Base-by-base conservation (phyloP, 2,329 filamentous ascomycete species). In the Pseudopithomyces maydicus region DNA sequence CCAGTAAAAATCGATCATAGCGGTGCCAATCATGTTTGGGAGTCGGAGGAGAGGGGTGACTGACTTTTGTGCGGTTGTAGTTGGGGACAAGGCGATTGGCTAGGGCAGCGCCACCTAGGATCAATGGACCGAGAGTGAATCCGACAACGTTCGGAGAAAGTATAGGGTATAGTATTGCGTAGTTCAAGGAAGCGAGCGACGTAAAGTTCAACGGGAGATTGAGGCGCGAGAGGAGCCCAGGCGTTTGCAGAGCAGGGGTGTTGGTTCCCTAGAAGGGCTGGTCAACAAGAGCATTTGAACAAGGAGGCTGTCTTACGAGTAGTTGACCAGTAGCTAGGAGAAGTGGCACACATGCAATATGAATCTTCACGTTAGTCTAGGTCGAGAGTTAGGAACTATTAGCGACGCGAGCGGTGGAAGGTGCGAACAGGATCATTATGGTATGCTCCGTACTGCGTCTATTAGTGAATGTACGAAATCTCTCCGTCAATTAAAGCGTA, bases 61-160 rank as follows among this genome's bases (percentile, higher is more conserved):
- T 19, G 22, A 83, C 84, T 6, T 79, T 67, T 77, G 69, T 76
- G 74, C 32, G 82, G 84, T 73, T 85, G 82, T 50, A 85, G 81
- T 42, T 83, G 78, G 43, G 88, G 83, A 53, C 92, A 78, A 71
- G 80, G 66, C 90, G 85, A 76, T 97, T 96, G 58, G 86, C 85
- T 55, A 85, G 85, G 2, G 90, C 90, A 12, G 91, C 89, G 54
- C 85, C 86, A 32, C 79, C 88, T 29, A 97, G 78, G 61, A 97
- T 87, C 26, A 97, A 79, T 1, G 90, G 85, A 3, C 90, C 87
- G 35, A 96, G 80, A 17, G 89, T 79, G 7, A 85, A 86, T 51
- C 95, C 94, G 2, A 94, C 95, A 1, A 97, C 88, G 55, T 74
- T 74, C 1, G 94, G 95, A 72, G 97, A 94, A 66, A 98, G 88